Evolutionary conservation across 2,329 filamentous ascomycete species (phyloP).

Genomic region (Neopestalotiopsis sp.): DNA sequence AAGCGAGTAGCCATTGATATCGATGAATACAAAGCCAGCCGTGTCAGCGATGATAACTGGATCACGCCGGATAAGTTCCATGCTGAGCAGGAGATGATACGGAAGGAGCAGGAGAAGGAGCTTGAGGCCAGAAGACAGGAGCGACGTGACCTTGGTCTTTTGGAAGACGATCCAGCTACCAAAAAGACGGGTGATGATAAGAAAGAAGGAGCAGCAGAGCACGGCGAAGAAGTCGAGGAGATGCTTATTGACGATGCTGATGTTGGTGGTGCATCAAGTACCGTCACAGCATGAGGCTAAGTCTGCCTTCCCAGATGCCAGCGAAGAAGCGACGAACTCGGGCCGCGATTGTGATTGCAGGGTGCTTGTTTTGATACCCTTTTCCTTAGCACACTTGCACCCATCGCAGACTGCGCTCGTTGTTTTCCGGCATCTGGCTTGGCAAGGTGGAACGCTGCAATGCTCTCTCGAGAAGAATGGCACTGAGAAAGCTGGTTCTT

Average conservation of each 20-base stretch:
- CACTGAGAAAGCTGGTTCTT: neutral
- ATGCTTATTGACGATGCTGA: conserved; percentile 4
- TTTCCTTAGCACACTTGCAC: conserved; percentile 22
- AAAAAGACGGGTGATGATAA: conserved; percentile 47
- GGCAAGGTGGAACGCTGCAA: too few species aligned
- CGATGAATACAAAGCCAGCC: conserved; percentile 60
- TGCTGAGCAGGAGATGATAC: conserved; percentile 52
- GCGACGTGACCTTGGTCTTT: conserved; percentile 35
- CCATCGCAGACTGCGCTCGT: neutral
- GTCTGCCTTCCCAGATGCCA: neutral
- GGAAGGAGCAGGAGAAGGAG: conserved; percentile 49
- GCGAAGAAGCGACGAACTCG: neutral
- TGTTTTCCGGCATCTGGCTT: neutral
- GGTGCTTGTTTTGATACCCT: conserved; percentile 33
- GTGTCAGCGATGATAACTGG: conserved; percentile 49
- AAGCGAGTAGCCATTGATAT: conserved; percentile 64
- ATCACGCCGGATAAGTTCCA: conserved; percentile 62
- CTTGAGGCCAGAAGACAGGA: conserved; percentile 50
- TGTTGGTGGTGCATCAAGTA: neutral
- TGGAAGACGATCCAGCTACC: conserved; percentile 45
- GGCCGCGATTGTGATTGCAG: conserved; percentile 22
- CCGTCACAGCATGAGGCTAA: conserved; percentile 1
- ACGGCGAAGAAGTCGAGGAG: conserved; percentile 6
- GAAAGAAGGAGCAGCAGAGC: conserved; percentile 46
- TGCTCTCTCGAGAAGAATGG: neutral